phyloP scores from a whole-genome alignment of 2,329 filamentous ascomycete species.

The Monilinia polystroma region DNA sequence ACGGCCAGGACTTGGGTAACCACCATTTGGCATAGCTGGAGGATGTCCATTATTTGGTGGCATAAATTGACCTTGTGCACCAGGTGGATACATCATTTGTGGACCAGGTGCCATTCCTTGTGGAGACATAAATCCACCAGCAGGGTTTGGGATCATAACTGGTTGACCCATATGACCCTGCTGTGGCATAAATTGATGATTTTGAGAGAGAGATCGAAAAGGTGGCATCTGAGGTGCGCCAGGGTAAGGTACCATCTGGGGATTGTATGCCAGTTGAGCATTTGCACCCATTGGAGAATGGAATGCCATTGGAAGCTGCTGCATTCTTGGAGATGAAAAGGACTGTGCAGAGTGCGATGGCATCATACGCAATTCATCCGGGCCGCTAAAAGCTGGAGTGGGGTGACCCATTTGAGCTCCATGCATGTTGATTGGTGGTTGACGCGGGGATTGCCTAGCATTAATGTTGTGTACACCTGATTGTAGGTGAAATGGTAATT shows the following conservation, averaged over 20 bases:
- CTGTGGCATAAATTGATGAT: slow-evolving; percentile 68
- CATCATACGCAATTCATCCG: slow-evolving; percentile 83
- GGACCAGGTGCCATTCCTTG: slow-evolving; percentile 68
- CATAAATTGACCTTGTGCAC: slow-evolving; percentile 62
- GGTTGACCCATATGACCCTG: slow-evolving; percentile 68
- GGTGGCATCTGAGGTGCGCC: slow-evolving; percentile 68
- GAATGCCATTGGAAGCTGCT: slow-evolving; percentile 68
- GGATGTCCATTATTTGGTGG: slow-evolving; percentile 54
- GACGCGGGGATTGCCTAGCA: slow-evolving; percentile 69
- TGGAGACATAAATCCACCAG: slow-evolving; percentile 71
- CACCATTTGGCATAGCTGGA: slow-evolving; percentile 63
- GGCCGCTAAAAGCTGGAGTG: slow-evolving; percentile 65
- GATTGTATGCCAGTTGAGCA: slow-evolving; percentile 65
- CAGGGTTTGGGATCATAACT: slow-evolving; percentile 80
- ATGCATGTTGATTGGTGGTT: slow-evolving; percentile 75
- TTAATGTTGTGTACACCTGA: slow-evolving; percentile 67
- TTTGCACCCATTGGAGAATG: slow-evolving; percentile 70
- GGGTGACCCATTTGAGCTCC: slow-evolving; percentile 69
- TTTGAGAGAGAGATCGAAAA: slow-evolving; percentile 70
- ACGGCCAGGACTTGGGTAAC: slow-evolving; percentile 85
- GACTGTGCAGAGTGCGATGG: slow-evolving; percentile 80
- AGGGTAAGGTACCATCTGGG: slow-evolving; percentile 69
- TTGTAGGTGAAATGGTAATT: slow-evolving; percentile 79
- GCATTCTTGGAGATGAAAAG: slow-evolving; percentile 79
- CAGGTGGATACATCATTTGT: slow-evolving; percentile 85